Base-by-base conservation (phyloP, 2,329 filamentous ascomycete genomes). In the Trichoderma brevicompactum region DNA sequence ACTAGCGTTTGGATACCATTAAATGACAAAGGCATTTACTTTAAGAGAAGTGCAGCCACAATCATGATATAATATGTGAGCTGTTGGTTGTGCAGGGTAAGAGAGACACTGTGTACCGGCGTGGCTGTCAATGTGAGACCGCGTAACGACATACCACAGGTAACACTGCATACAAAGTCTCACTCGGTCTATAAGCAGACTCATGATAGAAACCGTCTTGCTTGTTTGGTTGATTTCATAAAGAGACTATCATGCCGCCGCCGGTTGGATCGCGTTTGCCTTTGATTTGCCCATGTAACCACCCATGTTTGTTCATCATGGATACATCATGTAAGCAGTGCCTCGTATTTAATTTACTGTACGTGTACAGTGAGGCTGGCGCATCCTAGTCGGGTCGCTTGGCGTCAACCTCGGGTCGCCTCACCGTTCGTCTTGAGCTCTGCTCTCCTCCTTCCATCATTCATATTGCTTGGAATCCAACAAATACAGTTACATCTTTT, bases 331-430 rank as follows among this genome's bases (percentile, higher is more conserved):
- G 28, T 13, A 40, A 40, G 34, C 43, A 19, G 32, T 6, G 8
- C n/a, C 32, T 56, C 40, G 23, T 56, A 56, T 44, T 56, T 28
- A 28, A 2, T 28, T 28, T 28, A 28, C 23, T 28, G 23, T 28
- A 50, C 58, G 46, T 36, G 50, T 53, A 40, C 44, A 55, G 38
- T 9, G 52, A 55, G 52, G 38, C 56, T 28, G 56, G 44, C 36
- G 36, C 17, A 41, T 28, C 19, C 23, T 28, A 13, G 50, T 61
- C 44, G 2, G 23, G 23, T 28, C 23, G 23, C 58, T 52, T 40
- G 58, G 23, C 46, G n/a, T 61, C 58, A 50, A 50, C 46, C n/a
- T 52, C n/a, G 19, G 19, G 44, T 28, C 58, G 12, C 34, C 55
- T 48, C 55, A 59, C 41, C 54, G 54, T 48, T 17, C n/a, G n/a